phyloP scores from a whole-genome alignment of 2,329 filamentous ascomycete species.

The Phoma herbarum region DNA sequence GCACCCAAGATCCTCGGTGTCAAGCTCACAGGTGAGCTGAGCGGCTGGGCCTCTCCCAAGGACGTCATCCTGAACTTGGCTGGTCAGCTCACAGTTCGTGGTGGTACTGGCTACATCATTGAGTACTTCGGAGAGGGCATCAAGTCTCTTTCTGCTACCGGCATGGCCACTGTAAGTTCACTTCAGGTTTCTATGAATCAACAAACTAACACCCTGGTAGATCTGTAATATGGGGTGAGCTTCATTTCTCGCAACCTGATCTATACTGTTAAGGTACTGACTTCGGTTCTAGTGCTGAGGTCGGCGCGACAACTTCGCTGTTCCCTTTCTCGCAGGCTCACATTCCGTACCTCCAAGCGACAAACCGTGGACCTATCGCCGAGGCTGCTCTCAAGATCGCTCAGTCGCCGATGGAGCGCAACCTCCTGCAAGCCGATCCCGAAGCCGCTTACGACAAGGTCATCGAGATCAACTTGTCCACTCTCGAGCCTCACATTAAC shows the following conservation, averaged over 20 bases:
- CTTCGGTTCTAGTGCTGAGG: conserved; percentile 67
- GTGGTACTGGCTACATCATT: conserved; percentile 92
- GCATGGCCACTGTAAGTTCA: conserved; percentile 95
- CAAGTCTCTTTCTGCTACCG: conserved; percentile 86
- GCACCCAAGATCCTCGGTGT: conserved; percentile 91
- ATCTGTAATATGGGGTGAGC: conserved; percentile 76
- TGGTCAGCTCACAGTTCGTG: conserved; percentile 88
- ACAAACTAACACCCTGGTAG: no score
- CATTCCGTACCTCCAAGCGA: conserved; percentile 84
- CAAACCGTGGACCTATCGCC: conserved; percentile 77
- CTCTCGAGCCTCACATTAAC: conserved; percentile 94
- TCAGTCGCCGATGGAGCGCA: conserved; percentile 64
- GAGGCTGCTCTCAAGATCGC: conserved; percentile 70
- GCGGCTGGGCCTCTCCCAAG: conserved; percentile 92
- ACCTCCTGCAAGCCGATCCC: conserved; percentile 78
- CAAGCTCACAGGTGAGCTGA: conserved; percentile 81
- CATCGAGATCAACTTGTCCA: conserved; percentile 88
- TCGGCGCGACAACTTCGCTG: conserved; percentile 92
- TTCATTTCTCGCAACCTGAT: neutral
- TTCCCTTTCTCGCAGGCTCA: conserved; percentile 92
- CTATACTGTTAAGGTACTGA: conserved; percentile 1
- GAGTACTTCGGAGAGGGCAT: conserved; percentile 94
- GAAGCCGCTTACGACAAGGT: conserved; percentile 89
- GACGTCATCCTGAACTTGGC: conserved; percentile 92
- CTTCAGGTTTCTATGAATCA: no score